Percentiles rank a stretch among this genome's conserved stretches.
These are phyloP conservation scores for Silene uniflora DNA, from an alignment of 148 eudicot species.

Conservation along the genomic window DNA sequence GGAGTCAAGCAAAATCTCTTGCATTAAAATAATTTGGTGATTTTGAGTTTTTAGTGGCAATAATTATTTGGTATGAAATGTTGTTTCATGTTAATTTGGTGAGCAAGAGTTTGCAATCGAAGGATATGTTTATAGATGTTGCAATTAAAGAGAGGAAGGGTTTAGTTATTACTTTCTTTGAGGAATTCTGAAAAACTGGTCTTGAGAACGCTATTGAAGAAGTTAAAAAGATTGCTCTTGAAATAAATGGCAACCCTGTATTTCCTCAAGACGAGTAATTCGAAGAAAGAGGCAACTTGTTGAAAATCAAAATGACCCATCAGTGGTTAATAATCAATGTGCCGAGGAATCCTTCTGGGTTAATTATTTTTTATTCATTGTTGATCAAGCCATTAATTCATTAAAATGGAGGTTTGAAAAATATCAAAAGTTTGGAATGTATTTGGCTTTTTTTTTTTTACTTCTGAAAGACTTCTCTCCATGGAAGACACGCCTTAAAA, in stretches of 20 bases:
- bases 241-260: neutral
- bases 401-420: neutral
- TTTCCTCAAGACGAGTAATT: neutral
- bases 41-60: conserved; percentile 6
- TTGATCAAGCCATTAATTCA: too few species aligned
- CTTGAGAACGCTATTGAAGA: too few species aligned
- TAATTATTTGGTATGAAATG: neutral
- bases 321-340: neutral
- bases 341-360: neutral
- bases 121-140: conserved; percentile 11
- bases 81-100: neutral
- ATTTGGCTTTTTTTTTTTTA: neutral
- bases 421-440: neutral
- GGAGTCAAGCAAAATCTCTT: neutral
- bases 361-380: neutral
- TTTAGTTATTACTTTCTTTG: too few species aligned
- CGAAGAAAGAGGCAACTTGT: too few species aligned
- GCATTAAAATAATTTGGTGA: neutral
- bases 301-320: neutral
- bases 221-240: too few species aligned
- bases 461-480: neutral
- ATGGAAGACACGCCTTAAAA: conserved; percentile 22
- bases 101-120: neutral
- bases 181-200: too few species aligned
- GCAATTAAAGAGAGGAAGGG: neutral